These are phyloP conservation scores for Biscogniauxia mediterranea DNA, from an alignment of 2,329 filamentous ascomycete species.

Conservation along the genomic window DNA sequence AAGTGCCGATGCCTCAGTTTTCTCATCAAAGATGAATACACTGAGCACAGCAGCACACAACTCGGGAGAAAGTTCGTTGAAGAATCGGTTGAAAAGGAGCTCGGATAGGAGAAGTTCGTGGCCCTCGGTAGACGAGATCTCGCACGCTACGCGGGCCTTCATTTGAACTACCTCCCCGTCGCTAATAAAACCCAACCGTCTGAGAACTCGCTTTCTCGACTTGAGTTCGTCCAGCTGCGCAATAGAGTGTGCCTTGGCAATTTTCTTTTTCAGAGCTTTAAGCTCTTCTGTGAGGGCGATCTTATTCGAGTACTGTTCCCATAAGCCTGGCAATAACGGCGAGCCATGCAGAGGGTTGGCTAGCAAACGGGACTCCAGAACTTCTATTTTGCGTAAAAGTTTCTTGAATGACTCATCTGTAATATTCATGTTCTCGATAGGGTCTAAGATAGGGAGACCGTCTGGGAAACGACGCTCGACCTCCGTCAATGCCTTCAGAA, in stretches of 20 bases:
- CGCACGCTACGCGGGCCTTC: slow-evolving; percentile 95
- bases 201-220: slow-evolving; percentile 89
- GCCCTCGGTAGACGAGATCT: slow-evolving; percentile 87
- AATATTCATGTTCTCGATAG: slow-evolving; percentile 95
- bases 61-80: slow-evolving; percentile 91
- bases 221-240: slow-evolving; percentile 96
- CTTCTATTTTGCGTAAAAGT: slow-evolving; percentile 91
- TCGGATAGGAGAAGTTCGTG: slow-evolving; percentile 93
- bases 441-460: slow-evolving; percentile 83
- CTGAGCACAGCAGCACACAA: slow-evolving; percentile 82
- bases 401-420: slow-evolving; percentile 91
- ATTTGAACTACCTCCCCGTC: slow-evolving; percentile 93
- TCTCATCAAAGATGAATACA: slow-evolving; percentile 97
- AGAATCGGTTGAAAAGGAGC: slow-evolving; percentile 94
- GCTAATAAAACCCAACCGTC: slow-evolving; percentile 92
- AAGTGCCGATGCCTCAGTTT: slow-evolving; percentile 73
- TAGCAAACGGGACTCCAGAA: slow-evolving; percentile 85
- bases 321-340: slow-evolving; percentile 77
- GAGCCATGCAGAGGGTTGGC: slow-evolving; percentile 91
- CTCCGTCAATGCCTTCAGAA: slow-evolving; percentile 70
- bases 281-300: slow-evolving; percentile 73
- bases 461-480: slow-evolving; percentile 88
- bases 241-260: slow-evolving; percentile 79
- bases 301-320: slow-evolving; percentile 84
- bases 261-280: slow-evolving; percentile 84